Evolutionary conservation across 2,329 filamentous ascomycete genomes (phyloP).

Genomic region (Aspergillus sp.): DNA sequence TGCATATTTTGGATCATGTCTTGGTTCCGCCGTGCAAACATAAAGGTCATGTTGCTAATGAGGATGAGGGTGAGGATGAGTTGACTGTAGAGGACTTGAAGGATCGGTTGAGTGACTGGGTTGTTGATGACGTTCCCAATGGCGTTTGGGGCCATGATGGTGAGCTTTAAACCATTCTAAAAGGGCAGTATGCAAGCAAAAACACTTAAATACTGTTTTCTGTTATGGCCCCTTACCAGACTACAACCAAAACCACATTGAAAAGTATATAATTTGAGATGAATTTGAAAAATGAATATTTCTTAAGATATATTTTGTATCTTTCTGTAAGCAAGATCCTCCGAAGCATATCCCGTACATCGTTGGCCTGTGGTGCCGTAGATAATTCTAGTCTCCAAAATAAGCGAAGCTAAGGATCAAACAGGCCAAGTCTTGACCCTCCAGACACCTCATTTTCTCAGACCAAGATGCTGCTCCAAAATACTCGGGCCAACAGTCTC

Average conservation of each 20-base stretch:
- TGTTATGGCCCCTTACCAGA: neutral
- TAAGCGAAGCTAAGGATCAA: neutral
- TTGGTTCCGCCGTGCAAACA: constrained; percentile 65
- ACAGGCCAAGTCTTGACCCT: neutral
- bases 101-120: constrained; percentile 12
- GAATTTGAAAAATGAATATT: constrained; percentile 1
- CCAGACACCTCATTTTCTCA: neutral
- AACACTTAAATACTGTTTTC: neutral
- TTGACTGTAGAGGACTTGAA: constrained; percentile 17
- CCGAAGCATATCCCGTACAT: constrained; percentile 3
- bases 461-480: neutral
- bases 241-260: neutral
- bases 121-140: constrained; percentile 4
- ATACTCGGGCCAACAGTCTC: neutral
- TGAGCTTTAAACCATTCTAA: constrained; percentile 1
- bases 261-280: neutral
- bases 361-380: neutral
- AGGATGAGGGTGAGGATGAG: constrained; percentile 6
- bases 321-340: constrained; percentile 4
- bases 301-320: constrained; percentile 7
- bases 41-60: neutral
- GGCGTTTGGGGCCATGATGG: neutral
- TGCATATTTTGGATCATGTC: constrained; percentile 68
- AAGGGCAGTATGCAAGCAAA: neutral
- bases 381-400: neutral